Evolutionary conservation across 169 alveolate genomes (phyloP).

Genomic region (Cryptosporidium parvum): DNA sequence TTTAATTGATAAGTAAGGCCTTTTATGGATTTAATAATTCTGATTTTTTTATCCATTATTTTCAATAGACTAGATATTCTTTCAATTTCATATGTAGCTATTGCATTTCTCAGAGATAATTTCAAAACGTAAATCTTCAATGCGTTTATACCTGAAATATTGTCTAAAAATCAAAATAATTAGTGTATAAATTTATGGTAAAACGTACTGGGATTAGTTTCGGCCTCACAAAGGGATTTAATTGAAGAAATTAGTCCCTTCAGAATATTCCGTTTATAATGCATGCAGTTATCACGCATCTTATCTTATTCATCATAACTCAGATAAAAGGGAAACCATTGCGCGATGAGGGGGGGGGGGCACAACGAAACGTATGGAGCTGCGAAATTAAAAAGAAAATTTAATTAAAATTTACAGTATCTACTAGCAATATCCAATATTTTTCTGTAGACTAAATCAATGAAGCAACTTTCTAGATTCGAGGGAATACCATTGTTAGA

Average conservation of each 20-base stretch:
- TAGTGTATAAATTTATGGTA: not conserved
- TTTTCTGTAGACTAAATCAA: not conserved
- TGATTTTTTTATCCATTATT: constrained; percentile 36
- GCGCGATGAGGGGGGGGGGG: constrained; percentile 37
- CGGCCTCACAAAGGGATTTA: constrained; percentile 26
- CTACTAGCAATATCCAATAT: not conserved
- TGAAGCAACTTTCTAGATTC: not conserved
- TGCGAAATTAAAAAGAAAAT: not conserved
- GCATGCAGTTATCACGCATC: constrained; percentile 5
- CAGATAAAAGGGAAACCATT: too few species aligned
- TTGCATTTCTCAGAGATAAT: constrained; percentile 38
- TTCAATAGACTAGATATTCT: constrained; percentile 3
- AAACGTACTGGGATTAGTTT: constrained; percentile 11
- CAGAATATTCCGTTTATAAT: constrained; percentile 1
- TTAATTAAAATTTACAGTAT: not conserved
- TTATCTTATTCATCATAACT: not conserved
- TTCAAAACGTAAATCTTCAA: constrained; percentile 30
- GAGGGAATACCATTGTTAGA: not conserved
- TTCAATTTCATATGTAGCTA: constrained; percentile 21
- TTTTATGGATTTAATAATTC: constrained; percentile 40
- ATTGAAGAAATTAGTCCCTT: not conserved
- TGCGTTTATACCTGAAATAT: not conserved
- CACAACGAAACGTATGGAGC: not conserved
- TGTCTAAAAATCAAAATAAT: not conserved
- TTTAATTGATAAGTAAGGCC: constrained; percentile 46